Evolutionary conservation across 2,329 filamentous ascomycete species (phyloP).

Genomic region (Claviceps sp.): DNA sequence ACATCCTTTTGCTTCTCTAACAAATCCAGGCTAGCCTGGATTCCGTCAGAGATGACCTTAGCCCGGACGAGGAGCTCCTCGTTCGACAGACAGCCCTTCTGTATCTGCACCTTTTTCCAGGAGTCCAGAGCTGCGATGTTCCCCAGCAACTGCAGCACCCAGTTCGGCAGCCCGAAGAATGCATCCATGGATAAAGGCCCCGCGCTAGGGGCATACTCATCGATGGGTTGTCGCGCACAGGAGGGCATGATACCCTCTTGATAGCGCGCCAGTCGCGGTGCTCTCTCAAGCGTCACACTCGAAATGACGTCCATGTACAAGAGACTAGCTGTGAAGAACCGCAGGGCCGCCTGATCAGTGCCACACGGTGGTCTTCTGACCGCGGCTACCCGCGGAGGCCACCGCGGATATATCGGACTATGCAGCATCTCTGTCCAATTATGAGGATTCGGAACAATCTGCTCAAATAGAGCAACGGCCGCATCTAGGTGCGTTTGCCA

Average conservation of each 20-base stretch:
- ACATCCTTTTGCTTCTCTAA: slow-evolving; percentile 14
- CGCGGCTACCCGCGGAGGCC: slow-evolving; percentile 20
- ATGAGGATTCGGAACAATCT: slow-evolving; percentile 26
- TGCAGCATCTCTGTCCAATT: slow-evolving; percentile 24
- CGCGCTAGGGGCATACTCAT: slow-evolving; percentile 10
- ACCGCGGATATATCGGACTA: slow-evolving; percentile 12
- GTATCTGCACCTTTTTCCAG: slow-evolving; percentile 38
- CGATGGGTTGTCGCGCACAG: slow-evolving; percentile 10
- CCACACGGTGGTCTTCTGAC: slow-evolving; percentile 25
- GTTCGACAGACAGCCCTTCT: slow-evolving; percentile 29
- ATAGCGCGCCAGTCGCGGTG: slow-evolving; percentile 29
- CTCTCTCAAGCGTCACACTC: slow-evolving; percentile 29
- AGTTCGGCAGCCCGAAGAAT: slow-evolving; percentile 43
- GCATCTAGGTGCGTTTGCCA: slow-evolving; percentile 38
- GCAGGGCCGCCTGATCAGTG: slow-evolving; percentile 31
- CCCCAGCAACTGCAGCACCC: slow-evolving; percentile 40
- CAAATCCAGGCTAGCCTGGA: slow-evolving; percentile 19
- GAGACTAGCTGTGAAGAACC: slow-evolving; percentile 33
- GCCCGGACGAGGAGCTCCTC: slow-evolving; percentile 32
- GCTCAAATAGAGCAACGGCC: slow-evolving; percentile 34
- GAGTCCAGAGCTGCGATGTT: slow-evolving; percentile 39
- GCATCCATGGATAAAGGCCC: slow-evolving; percentile 31
- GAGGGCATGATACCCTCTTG: slow-evolving; percentile 26
- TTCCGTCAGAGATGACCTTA: slow-evolving; percentile 23
- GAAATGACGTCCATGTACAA: slow-evolving; percentile 37